Percentiles rank a stretch among this genome's conserved stretches.
These are phyloP conservation scores for Podaxis sp. DNA, from an alignment of 768 basidiomycete species.

Conservation along the genomic window DNA sequence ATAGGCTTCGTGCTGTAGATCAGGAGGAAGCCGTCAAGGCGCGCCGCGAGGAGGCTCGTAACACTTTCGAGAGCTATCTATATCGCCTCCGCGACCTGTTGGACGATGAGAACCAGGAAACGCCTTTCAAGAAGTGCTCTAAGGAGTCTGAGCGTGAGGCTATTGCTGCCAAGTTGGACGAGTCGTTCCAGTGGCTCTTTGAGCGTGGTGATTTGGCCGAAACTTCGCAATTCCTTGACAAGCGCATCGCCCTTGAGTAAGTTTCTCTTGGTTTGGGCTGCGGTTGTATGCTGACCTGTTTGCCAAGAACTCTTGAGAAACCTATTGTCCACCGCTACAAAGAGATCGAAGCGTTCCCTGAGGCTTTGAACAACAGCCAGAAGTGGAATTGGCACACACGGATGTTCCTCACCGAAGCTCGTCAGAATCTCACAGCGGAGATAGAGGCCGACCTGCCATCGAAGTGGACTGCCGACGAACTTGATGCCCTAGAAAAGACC, in stretches of 20 bases:
- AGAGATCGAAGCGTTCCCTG: slow-evolving; percentile 85
- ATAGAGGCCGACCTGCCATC: slow-evolving; percentile 57
- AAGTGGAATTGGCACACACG: slow-evolving; percentile 87
- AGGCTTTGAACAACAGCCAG: slow-evolving; percentile 77
- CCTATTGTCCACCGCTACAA: slow-evolving; percentile 86
- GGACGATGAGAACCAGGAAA: slow-evolving; percentile 57
- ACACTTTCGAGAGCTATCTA: slow-evolving; percentile 89
- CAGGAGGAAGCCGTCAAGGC: slow-evolving; percentile 72
- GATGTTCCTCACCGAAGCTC: slow-evolving; percentile 83
- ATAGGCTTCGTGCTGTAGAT: slow-evolving; percentile 78
- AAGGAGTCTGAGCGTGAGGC: slow-evolving; percentile 64
- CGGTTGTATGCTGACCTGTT: neutral
- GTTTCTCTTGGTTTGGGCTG: slow-evolving; percentile 26
- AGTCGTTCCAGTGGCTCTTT: slow-evolving; percentile 78
- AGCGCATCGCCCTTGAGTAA: slow-evolving; percentile 82
- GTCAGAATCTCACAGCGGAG: slow-evolving; percentile 68
- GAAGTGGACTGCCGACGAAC: slow-evolving; percentile 86
- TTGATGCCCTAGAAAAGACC: slow-evolving; percentile 73
- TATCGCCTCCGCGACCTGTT: slow-evolving; percentile 87
- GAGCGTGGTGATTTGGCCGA: slow-evolving; percentile 83
- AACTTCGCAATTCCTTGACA: slow-evolving; percentile 69
- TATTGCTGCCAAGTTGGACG: slow-evolving; percentile 67
- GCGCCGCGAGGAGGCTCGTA: slow-evolving; percentile 85
- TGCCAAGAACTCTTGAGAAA: slow-evolving; percentile 63
- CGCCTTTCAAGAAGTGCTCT: slow-evolving; percentile 86